Base-by-base conservation (phyloP, 164 flowering plant species). In the Magnolia sinica region DNA sequence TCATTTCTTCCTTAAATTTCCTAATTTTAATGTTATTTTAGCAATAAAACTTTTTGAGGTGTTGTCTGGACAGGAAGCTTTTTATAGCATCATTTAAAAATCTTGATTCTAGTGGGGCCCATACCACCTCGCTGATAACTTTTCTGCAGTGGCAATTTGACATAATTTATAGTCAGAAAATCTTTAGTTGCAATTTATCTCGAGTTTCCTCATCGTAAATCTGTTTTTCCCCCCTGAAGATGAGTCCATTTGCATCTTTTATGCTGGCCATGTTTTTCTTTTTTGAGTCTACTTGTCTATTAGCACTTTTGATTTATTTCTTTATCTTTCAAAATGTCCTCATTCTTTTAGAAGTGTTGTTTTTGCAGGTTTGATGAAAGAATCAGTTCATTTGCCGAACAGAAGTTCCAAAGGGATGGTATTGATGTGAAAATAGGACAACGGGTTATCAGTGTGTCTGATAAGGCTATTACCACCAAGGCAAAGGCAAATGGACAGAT, bases 291-390 rank as follows among this genome's bases (percentile, higher is more conserved):
- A 66, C 29, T 22, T 65, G 64, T 37, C 49, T 37, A 37, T 74
- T 63, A 3, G 70, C 80, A 24, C 61, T 64, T 77, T 24, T 13
- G 14, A 29, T 29, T 70, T 50, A 61, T 59, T 27, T 49, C 1
- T 58, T 73, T 51, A 23, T 31, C 52, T 61, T 20, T 20, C 68
- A 61, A 18, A n/a, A 19, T 73, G 14, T 61, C 71, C 68, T 2
- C 27, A 65, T 71, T 71, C 50, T 73, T 72, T 24, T 20, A 51
- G 27, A 37, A 45, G 50, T 72, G 49, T 45, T 77, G 27, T 0
- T 61, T 63, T 70, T 81, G 64, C 84, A 94, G 98, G 95, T 94
- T 91, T 90, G 97, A 92, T 83, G 89, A 89, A 79, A 89, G 98
- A 81, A 94, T 94, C 67, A 89, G 90, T 72, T 75, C 78, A 22